A percentile compares a stretch with the other conserved stretches of the same genome.
These are phyloP conservation scores for Xerocomellus chrysenteron DNA, from an alignment of 768 basidiomycete genomes.

Conservation along the genomic window DNA sequence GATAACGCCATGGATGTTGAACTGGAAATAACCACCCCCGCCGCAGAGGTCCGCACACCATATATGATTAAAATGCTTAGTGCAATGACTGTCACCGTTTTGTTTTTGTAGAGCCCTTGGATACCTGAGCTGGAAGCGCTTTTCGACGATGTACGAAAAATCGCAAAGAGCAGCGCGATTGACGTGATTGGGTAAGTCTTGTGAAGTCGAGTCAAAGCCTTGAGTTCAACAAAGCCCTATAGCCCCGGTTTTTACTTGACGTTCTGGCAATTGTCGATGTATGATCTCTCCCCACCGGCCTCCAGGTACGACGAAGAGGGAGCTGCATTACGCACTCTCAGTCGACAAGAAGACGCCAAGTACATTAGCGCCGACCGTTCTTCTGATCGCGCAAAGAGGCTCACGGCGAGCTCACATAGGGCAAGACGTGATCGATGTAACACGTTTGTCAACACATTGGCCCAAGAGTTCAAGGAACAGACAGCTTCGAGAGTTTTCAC, in stretches of 20 bases:
- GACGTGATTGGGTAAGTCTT: constrained; percentile 69
- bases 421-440: constrained; percentile 66
- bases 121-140: constrained; percentile 67
- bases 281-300: constrained; percentile 80
- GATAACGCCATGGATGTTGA: constrained; percentile 59
- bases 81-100: constrained; percentile 6
- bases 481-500: constrained; percentile 69
- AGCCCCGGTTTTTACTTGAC: constrained; percentile 93
- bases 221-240: constrained; percentile 6
- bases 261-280: constrained; percentile 95
- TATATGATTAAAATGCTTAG: background rate
- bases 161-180: constrained; percentile 64
- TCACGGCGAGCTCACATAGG: constrained; percentile 57
- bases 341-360: constrained; percentile 66
- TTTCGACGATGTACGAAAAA: constrained; percentile 72
- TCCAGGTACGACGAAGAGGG: constrained; percentile 80
- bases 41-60: constrained; percentile 23
- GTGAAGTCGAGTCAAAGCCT: constrained; percentile 1
- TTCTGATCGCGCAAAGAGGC: constrained; percentile 58
- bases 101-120: constrained; percentile 63
- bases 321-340: constrained; percentile 55
- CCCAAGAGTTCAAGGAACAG: constrained; percentile 76
- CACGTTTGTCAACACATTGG: constrained; percentile 53
- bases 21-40: constrained; percentile 24
- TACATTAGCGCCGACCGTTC: constrained; percentile 70